Base-by-base conservation (phyloP, 495 filamentous ascomycete species). In the Pseudoneurospora amorphoporcata region DNA sequence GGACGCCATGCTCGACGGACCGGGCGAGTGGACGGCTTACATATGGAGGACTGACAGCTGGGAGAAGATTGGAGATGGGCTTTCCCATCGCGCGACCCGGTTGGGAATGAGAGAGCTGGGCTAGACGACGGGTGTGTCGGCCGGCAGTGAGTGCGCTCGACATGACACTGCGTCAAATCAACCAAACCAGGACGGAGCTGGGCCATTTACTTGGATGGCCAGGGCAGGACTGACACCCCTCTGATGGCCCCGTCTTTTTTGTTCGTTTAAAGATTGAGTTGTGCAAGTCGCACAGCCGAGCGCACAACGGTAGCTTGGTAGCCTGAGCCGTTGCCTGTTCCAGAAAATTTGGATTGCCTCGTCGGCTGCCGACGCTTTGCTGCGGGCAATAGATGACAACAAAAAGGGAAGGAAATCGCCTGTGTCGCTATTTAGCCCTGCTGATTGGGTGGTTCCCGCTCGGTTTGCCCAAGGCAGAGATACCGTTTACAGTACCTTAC, bases 1-100 rank as follows among this genome's bases (percentile, higher is more conserved):
- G 10, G 65, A 78, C 35, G 9, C 39, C 37, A 72, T 78, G 73
- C 19, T 74, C 74, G 3, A 65, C 14, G 70, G 71, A 8, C 19
- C 2, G 68, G 75, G 74, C 72, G 42, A 74, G 58, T 79, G 80
- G 80, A 32, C 70, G 70, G 75, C 65, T 3, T 78, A 41, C 70
- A 68, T 83, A 69, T 76, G 76, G 76, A 45, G 75, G 40, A 70
- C 45, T 3, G 73, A 73, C 38, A 41, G 23, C 16, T 73, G 75
- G 73, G 43, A 32, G 5, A 35, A 41, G 9, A 65, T 19, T 14
- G 70, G 45, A 4, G 37, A 19, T 17, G 73, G 68, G 8, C 68
- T 72, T 74, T 42, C 23, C 14, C 8, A 71, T 37, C 14, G 14
- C 53, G 7, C 53, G 7, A 17, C 53, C 53, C 14, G 12, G 12